A percentile compares a stretch with the other conserved stretches of the same genome.
Evolutionary conservation across 495 filamentous ascomycete genomes (phyloP).

Genomic region (Penicillium arizonense): DNA sequence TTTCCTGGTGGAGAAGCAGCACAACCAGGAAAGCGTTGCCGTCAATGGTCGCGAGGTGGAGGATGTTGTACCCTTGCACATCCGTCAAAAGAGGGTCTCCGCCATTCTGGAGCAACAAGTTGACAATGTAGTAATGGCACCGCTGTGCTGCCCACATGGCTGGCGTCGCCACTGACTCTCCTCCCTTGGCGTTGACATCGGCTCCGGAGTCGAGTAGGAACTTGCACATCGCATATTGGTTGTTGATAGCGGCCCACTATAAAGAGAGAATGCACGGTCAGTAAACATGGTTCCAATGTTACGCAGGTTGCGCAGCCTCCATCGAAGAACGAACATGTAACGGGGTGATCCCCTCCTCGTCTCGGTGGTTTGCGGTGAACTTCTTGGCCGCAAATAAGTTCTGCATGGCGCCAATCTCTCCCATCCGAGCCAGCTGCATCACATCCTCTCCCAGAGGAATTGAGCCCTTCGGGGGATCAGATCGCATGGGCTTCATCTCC

Average conservation of each 20-base stretch:
- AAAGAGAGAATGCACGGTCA: slow-evolving; percentile 12
- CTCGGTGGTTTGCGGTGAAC: slow-evolving; percentile 73
- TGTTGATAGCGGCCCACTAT: slow-evolving; percentile 99
- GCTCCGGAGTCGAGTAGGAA: slow-evolving; percentile 88
- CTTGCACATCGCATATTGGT: slow-evolving; percentile 94
- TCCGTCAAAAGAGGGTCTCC: slow-evolving; percentile 88
- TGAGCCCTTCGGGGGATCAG: slow-evolving; percentile 37
- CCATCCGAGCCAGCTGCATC: slow-evolving; percentile 90
- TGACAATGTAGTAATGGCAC: slow-evolving; percentile 83
- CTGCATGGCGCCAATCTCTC: slow-evolving; percentile 83
- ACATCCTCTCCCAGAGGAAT: slow-evolving; percentile 77
- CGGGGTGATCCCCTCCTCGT: slow-evolving; percentile 91
- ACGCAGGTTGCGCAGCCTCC: not conserved
- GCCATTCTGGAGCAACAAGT: slow-evolving; percentile 79
- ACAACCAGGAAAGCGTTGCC: slow-evolving; percentile 94
- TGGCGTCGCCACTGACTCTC: slow-evolving; percentile 88
- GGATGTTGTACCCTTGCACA: slow-evolving; percentile 91
- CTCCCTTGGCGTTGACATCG: slow-evolving; percentile 90
- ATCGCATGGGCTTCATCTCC: slow-evolving; percentile 66
- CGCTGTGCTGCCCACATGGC: slow-evolving; percentile 96
- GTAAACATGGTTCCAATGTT: not conserved
- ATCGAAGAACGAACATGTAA: slow-evolving; percentile 71
- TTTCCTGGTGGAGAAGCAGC: slow-evolving; percentile 84
- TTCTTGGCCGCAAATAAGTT: slow-evolving; percentile 82
- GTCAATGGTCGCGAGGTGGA: slow-evolving; percentile 95